These are phyloP conservation scores for Colletotrichum filicis DNA, from an alignment of 2,329 filamentous ascomycete species.

Conservation along the genomic window DNA sequence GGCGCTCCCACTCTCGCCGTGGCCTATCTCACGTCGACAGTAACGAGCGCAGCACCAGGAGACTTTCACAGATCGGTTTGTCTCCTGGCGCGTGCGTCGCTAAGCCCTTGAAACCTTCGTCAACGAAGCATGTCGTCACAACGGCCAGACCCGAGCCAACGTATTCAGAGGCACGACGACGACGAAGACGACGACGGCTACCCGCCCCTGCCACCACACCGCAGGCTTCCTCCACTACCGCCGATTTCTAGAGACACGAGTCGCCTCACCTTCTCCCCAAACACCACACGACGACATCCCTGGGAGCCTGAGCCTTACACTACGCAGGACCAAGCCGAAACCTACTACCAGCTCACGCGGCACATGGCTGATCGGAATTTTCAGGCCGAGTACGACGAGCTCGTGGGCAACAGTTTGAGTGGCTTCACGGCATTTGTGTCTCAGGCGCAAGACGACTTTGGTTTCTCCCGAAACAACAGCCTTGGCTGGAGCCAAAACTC, in stretches of 20 bases:
- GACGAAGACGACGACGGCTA: conserved; percentile 37
- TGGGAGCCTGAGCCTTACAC: conserved; percentile 22
- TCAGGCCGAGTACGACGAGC: conserved; percentile 35
- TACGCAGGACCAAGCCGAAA: conserved; percentile 12
- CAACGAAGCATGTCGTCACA: conserved; percentile 35
- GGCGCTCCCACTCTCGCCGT: neutral
- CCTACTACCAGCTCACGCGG: conserved; percentile 15
- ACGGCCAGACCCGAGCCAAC: conserved; percentile 34
- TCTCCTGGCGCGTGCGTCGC: conserved; percentile 13
- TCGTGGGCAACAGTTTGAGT: conserved; percentile 30
- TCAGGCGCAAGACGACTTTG: conserved; percentile 14
- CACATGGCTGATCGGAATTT: conserved; percentile 35
- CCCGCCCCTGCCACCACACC: conserved; percentile 43
- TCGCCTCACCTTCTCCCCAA: conserved; percentile 4
- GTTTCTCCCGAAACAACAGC: neutral
- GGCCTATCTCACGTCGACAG: neutral
- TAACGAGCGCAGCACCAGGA: neutral
- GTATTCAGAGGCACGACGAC: conserved; percentile 45
- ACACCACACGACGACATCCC: conserved; percentile 12
- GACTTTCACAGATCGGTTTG: neutral
- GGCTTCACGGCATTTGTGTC: conserved; percentile 29
- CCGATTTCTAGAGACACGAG: conserved; percentile 8
- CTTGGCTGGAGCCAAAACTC: conserved; percentile 5
- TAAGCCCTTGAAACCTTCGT: conserved; percentile 36
- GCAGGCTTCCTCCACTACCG: conserved; percentile 46